These are phyloP conservation scores for Sphaceloma murrayae DNA, from an alignment of 2,329 filamentous ascomycete species.

Conservation along the genomic window DNA sequence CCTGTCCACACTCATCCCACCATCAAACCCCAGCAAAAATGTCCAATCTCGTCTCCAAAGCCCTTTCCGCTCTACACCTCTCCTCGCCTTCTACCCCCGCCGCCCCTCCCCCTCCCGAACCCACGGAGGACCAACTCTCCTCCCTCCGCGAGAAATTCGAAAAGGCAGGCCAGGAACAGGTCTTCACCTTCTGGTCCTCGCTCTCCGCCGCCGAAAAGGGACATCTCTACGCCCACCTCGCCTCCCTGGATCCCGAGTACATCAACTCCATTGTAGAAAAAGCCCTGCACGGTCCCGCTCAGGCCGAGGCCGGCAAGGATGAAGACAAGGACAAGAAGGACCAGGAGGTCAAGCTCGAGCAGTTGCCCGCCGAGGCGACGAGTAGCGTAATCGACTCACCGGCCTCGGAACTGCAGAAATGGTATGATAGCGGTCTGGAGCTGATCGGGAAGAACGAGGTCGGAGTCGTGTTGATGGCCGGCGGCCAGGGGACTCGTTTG, in stretches of 20 bases:
- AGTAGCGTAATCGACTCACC: no score
- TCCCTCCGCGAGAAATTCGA: constrained; percentile 63
- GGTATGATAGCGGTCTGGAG: constrained; percentile 65
- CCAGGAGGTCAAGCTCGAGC: no score
- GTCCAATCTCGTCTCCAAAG: constrained; percentile 27
- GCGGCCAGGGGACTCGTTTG: constrained; percentile 87
- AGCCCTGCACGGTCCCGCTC: constrained; percentile 73
- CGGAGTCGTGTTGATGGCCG: constrained; percentile 89
- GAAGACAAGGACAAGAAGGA: constrained; percentile 64
- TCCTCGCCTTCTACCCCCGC: constrained; percentile 27
- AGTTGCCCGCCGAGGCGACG: no score
- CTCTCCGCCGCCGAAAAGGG: constrained; percentile 65
- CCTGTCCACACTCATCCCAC: not conserved
- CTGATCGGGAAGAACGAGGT: constrained; percentile 60
- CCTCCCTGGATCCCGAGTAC: constrained; percentile 68
- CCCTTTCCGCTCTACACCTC: constrained; percentile 36
- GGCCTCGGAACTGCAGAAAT: no score
- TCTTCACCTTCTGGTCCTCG: constrained; percentile 79
- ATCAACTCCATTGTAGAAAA: constrained; percentile 81
- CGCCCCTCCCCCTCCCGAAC: constrained; percentile 38
- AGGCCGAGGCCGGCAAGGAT: constrained; percentile 63
- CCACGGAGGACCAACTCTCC: constrained; percentile 56
- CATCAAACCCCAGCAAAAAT: constrained; percentile 1
- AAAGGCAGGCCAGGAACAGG: constrained; percentile 67
- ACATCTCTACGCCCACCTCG: constrained; percentile 70